phyloP scores from a whole-genome alignment of 129 eudicot species.

The Apium graveolens region DNA sequence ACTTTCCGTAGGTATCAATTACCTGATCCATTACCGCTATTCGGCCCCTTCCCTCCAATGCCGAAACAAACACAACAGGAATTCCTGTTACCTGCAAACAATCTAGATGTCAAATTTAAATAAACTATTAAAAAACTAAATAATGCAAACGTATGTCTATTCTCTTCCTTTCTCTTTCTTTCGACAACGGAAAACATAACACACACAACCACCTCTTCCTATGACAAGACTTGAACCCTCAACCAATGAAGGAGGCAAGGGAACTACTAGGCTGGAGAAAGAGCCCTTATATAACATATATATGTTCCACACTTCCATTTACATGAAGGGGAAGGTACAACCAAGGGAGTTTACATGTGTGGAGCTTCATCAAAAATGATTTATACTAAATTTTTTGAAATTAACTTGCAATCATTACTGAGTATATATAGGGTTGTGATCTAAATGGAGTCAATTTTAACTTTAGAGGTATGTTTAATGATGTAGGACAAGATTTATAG shows the following conservation, averaged over 20 bases:
- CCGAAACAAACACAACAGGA: conserved; percentile 90
- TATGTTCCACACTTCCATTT: no score
- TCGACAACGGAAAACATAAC: neutral
- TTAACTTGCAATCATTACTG: no score
- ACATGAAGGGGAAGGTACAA: no score
- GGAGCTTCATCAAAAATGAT: no score
- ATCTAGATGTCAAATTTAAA: conserved; percentile 2
- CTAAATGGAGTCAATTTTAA: no score
- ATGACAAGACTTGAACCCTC: neutral
- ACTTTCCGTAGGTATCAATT: conserved; percentile 69
- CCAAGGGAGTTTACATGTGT: no score
- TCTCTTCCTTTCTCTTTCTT: neutral
- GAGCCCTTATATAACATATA: neutral
- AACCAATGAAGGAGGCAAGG: neutral
- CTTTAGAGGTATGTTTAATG: no score
- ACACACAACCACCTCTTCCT: neutral
- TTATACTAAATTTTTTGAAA: no score
- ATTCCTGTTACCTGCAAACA: conserved; percentile 75
- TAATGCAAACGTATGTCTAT: neutral
- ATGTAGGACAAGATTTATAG: no score
- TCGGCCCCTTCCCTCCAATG: conserved; percentile 75
- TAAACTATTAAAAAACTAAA: neutral
- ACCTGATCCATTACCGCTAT: conserved; percentile 72
- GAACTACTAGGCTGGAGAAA: neutral
- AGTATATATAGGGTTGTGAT: no score